Conservation (phyloP, 345 rosid genomes). For the Sisymbrium altissimum region DNA sequence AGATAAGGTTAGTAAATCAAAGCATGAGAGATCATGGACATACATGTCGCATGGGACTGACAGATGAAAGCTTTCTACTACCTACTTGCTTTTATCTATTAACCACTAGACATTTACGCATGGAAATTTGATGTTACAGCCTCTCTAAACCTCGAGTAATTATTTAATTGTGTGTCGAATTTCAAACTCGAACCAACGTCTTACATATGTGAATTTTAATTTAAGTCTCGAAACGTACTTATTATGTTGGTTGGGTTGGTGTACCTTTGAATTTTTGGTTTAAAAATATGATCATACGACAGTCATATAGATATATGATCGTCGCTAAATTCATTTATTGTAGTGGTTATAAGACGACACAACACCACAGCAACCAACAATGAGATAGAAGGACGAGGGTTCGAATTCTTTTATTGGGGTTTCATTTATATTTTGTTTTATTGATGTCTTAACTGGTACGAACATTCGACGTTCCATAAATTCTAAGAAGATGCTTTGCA, state of each 20-base stretch:
- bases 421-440: too few relatives aligned
- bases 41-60: constrained; percentile 16
- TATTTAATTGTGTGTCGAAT: background rate
- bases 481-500: too few relatives aligned
- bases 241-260: constrained; percentile 6
- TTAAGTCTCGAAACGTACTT: background rate
- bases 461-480: too few relatives aligned
- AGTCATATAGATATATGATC: background rate
- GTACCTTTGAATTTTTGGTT: background rate
- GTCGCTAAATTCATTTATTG: background rate
- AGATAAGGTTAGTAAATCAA: constrained; percentile 2
- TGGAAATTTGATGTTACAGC: background rate
- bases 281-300: background rate
- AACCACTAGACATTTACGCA: background rate
- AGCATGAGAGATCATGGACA: background rate
- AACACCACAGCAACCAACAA: background rate
- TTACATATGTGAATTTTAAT: background rate
- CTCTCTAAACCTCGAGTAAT: background rate
- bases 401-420: background rate
- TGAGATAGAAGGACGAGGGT: background rate
- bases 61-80: background rate
- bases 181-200: background rate
- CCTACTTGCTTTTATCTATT: constrained; percentile 9
- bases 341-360: background rate
- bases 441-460: too few relatives aligned